phyloP scores from a whole-genome alignment of 2,329 filamentous ascomycete species.

The Nemania sp. region DNA sequence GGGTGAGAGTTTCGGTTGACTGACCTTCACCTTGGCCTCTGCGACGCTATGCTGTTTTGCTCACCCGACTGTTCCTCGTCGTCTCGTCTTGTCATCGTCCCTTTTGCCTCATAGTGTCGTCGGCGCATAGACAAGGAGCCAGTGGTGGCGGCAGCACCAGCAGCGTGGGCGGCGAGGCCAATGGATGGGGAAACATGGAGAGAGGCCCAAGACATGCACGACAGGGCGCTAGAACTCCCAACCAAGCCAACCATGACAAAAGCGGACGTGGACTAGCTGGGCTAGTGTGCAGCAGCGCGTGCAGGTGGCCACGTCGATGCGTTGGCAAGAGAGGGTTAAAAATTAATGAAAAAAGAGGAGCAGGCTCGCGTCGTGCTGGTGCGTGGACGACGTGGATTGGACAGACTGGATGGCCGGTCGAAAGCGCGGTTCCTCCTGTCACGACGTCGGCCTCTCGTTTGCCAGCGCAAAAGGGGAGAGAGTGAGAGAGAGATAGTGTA shows the following conservation, averaged over 20 bases:
- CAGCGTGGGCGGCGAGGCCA: conserved; percentile 5
- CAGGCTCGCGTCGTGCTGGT: conserved; percentile 24
- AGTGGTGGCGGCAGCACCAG: neutral
- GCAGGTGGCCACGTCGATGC: conserved; percentile 32
- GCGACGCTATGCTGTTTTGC: conserved; percentile 12
- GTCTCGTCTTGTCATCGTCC: neutral
- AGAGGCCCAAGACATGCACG: conserved; percentile 19
- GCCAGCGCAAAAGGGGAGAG: conserved; percentile 11
- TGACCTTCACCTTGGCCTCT: conserved; percentile 25
- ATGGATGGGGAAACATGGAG: conserved; percentile 10
- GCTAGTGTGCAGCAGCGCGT: conserved; percentile 22
- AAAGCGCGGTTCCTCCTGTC: conserved; percentile 31
- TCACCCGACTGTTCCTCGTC: conserved; percentile 13
- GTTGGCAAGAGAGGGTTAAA: conserved; percentile 24
- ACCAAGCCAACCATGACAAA: conserved; percentile 16
- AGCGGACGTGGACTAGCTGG: conserved; percentile 22
- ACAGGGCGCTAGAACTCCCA: conserved; percentile 16
- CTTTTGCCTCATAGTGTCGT: neutral
- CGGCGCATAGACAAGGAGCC: conserved; percentile 18
- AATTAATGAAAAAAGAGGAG: conserved; percentile 29
- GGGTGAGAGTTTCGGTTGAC: conserved; percentile 10
- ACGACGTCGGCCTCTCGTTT: conserved; percentile 21
- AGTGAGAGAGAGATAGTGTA: too few relatives aligned
- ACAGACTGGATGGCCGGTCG: conserved; percentile 29
- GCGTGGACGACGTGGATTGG: conserved; percentile 43